Evolutionary conservation across 768 basidiomycete species (phyloP), one percentile per base, ranked within the genome.

Genomic region (Trametes cinnabarina): DNA sequence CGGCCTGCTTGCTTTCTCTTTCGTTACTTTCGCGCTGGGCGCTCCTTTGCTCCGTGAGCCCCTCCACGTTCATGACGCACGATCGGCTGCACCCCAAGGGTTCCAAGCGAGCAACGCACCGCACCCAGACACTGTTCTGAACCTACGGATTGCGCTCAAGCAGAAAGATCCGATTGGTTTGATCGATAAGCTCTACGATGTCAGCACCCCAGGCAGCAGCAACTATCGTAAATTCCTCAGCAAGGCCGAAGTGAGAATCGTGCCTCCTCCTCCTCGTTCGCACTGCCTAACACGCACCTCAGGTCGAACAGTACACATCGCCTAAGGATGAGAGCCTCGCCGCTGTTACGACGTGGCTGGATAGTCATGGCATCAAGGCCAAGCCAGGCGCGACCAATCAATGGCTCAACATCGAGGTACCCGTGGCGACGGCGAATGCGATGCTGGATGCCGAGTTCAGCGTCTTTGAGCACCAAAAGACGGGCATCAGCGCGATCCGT

Each of bases 151-250:
- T 50, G 76, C 70, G 7, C 68, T 77, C 50, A 66, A 66, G 41
- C 72, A 72, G 53, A 69, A 55, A 26, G 64, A 77, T 60, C 66
- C 70, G 30, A 50, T 49, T 4, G 73, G 74, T 5, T 70, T 77
- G 22, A 67, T 74, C 50, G 62, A 70, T 41, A 66, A 62, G 19
- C 66, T 76, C 23, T 61, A 68, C 51, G 73, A 68, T 30, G 73
- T 76, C 63, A 74, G 72, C 58, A 72, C 72, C 2, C 75, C 76
- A 10, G 63, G 63, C 17, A 75, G 68, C 60, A 56, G 62, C 22
- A 55, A 66, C 23, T 78, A 73, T 62, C 71, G 76, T 23, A 69
- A 74, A 59, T 73, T 72, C 53, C 58, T 78, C 41, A 70, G 64
- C 58, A 67, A 70, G 57, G 74, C 73, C 15, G 68, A 77, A 66